These are phyloP conservation scores for Didymella sp. DNA, from an alignment of 2,329 filamentous ascomycete species.

Conservation along the genomic window DNA sequence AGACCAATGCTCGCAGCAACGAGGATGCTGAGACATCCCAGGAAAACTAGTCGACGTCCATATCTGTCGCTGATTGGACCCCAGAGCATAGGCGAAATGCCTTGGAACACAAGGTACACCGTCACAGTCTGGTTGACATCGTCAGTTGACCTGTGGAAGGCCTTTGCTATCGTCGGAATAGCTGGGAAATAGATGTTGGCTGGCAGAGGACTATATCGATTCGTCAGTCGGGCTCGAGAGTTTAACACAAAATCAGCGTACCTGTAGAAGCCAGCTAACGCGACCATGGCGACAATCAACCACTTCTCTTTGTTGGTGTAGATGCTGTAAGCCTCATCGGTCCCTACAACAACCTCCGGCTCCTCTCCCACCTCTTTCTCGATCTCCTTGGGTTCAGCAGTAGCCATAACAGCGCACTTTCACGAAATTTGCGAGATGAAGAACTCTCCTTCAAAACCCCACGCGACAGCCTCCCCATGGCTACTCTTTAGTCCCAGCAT, in stretches of 20 bases:
- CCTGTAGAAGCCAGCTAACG: slow-evolving; percentile 43
- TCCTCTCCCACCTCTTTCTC: slow-evolving; percentile 27
- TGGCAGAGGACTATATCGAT: slow-evolving; percentile 44
- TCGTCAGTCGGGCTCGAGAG: neutral
- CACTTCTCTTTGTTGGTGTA: slow-evolving; percentile 41
- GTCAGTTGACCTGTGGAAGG: slow-evolving; percentile 52
- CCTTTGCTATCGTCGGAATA: slow-evolving; percentile 42
- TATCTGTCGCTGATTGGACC: slow-evolving; percentile 60
- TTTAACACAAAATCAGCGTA: slow-evolving; percentile 10
- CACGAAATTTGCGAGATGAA: slow-evolving; percentile 9
- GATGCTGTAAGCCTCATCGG: slow-evolving; percentile 38
- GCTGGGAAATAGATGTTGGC: slow-evolving; percentile 52
- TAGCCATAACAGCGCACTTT: slow-evolving; percentile 15
- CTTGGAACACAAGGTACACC: slow-evolving; percentile 58
- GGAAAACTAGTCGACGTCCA: slow-evolving; percentile 60
- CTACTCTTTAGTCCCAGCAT: slow-evolving; percentile 14
- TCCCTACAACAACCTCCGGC: slow-evolving; percentile 22
- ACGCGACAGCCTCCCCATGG: slow-evolving; percentile 12
- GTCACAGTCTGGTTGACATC: slow-evolving; percentile 61
- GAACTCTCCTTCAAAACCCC: slow-evolving; percentile 7
- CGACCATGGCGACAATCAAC: slow-evolving; percentile 42
- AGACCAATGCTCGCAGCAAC: slow-evolving; percentile 45
- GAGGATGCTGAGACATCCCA: slow-evolving; percentile 50
- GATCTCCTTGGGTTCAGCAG: slow-evolving; percentile 16
- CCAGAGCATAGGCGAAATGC: slow-evolving; percentile 60